phyloP scores from a whole-genome alignment of 805 yeast genomes.

The Cyberlindnera misumaiensis region DNA sequence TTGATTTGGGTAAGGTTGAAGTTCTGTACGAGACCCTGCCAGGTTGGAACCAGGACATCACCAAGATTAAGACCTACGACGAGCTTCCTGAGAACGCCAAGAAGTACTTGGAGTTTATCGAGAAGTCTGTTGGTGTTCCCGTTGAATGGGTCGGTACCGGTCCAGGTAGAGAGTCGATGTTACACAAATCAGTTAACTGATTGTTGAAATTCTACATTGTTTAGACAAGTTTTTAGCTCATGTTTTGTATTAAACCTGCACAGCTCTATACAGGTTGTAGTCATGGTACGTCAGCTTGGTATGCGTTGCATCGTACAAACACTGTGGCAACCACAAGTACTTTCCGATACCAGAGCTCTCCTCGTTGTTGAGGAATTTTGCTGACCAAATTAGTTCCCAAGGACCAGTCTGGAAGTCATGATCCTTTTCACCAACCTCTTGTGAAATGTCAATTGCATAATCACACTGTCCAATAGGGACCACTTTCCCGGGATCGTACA shows the following conservation, averaged over 20 bases:
- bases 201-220: background rate
- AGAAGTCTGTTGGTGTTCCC: constrained; percentile 76
- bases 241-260: constrained; percentile 14
- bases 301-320: constrained; percentile 22
- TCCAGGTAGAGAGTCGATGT: constrained; percentile 92
- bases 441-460: constrained; percentile 59
- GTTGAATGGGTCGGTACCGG: constrained; percentile 98
- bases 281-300: constrained; percentile 39
- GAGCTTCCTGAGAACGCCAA: constrained; percentile 87
- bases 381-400: constrained; percentile 39
- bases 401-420: constrained; percentile 10
- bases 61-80: constrained; percentile 57
- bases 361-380: constrained; percentile 31
- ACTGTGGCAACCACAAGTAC: constrained; percentile 43
- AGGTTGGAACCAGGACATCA: constrained; percentile 89
- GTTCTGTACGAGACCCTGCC: constrained; percentile 88
- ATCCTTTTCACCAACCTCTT: constrained; percentile 31
- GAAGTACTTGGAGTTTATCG: constrained; percentile 78
- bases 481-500: constrained; percentile 55
- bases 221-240: background rate
- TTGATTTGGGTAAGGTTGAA: constrained; percentile 77
- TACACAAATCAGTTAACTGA: constrained; percentile 39
- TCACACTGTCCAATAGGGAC: constrained; percentile 49
- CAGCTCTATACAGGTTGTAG: constrained; percentile 36
- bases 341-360: constrained; percentile 49